Conservation (phyloP, 441 rosid genomes). For the Sinapis alba region DNA sequence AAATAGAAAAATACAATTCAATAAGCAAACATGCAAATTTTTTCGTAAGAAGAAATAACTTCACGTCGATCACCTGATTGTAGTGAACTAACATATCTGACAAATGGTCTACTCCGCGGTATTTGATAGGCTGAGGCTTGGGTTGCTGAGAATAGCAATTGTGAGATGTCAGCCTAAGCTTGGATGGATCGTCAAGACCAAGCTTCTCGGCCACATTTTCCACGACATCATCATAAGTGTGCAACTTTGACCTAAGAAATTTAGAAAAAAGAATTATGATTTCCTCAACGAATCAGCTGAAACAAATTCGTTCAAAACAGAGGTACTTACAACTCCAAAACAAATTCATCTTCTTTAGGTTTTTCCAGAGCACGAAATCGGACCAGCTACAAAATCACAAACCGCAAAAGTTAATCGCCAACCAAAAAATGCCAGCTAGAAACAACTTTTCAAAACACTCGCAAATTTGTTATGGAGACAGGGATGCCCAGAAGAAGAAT, state of each 20-base stretch:
- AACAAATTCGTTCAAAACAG: conserved; percentile 26
- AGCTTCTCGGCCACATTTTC: conserved; percentile 65
- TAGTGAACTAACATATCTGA: conserved; percentile 76
- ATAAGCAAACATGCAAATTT: conserved; percentile 21
- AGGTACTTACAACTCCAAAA: conserved; percentile 67
- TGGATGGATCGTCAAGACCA: conserved; percentile 70
- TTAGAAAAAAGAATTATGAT: conserved; percentile 15
- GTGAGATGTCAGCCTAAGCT: conserved; percentile 75
- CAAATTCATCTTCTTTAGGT: conserved; percentile 79
- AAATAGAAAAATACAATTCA: conserved; percentile 17
- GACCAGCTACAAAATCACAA: conserved; percentile 52
- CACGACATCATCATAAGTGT: conserved; percentile 76
- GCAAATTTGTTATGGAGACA: no score
- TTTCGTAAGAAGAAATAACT: conserved; percentile 16
- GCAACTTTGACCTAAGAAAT: conserved; percentile 62
- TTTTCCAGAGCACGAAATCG: conserved; percentile 74
- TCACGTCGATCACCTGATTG: conserved; percentile 57
- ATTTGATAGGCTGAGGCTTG: conserved; percentile 78
- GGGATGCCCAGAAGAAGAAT: conserved; percentile 1
- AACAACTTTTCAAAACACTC: conserved; percentile 2
- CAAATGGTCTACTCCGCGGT: conserved; percentile 66
- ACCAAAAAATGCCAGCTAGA: conserved; percentile 11
- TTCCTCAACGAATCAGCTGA: conserved; percentile 9
- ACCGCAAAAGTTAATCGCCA: conserved; percentile 4
- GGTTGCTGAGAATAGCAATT: conserved; percentile 86